Evolutionary conservation across 352 stramenopile genomes (phyloP).

Genomic region (Globisporangium barbulae): DNA sequence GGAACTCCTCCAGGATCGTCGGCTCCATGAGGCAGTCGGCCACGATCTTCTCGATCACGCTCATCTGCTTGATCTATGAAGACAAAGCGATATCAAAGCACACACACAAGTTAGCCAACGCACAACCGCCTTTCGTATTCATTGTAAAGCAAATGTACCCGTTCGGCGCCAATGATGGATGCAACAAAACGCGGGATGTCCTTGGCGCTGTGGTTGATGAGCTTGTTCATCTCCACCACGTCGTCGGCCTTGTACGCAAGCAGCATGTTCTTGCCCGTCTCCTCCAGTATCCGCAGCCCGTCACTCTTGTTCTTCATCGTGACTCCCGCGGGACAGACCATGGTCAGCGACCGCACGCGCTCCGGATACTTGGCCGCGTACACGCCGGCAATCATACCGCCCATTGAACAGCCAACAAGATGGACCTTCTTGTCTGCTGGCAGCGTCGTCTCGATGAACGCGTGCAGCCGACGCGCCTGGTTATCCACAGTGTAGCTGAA

Average conservation of each 20-base stretch:
- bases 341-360: conserved; percentile 54
- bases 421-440: conserved; percentile 56
- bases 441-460: conserved; percentile 58
- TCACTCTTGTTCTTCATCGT: conserved; percentile 67
- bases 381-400: conserved; percentile 66
- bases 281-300: conserved; percentile 47
- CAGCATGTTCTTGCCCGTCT: conserved; percentile 65
- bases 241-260: conserved; percentile 56
- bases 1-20: conserved; percentile 56
- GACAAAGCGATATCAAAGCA: background rate
- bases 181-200: conserved; percentile 37
- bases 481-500: conserved; percentile 50
- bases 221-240: conserved; percentile 46
- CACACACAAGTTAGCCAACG: background rate
- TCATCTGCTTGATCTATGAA: conserved; percentile 37
- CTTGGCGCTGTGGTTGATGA: conserved; percentile 33
- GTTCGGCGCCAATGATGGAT: conserved; percentile 32
- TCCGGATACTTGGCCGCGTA: conserved; percentile 68
- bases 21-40: conserved; percentile 46
- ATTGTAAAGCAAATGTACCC: conserved; percentile 17
- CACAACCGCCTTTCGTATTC: too few relatives aligned
- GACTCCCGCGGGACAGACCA: conserved; percentile 73
- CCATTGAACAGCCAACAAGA: conserved; percentile 73
- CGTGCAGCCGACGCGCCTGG: conserved; percentile 51
- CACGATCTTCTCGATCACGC: conserved; percentile 61